Conservation (phyloP, 2,329 filamentous ascomycete species). For the Colletotrichum sp. region DNA sequence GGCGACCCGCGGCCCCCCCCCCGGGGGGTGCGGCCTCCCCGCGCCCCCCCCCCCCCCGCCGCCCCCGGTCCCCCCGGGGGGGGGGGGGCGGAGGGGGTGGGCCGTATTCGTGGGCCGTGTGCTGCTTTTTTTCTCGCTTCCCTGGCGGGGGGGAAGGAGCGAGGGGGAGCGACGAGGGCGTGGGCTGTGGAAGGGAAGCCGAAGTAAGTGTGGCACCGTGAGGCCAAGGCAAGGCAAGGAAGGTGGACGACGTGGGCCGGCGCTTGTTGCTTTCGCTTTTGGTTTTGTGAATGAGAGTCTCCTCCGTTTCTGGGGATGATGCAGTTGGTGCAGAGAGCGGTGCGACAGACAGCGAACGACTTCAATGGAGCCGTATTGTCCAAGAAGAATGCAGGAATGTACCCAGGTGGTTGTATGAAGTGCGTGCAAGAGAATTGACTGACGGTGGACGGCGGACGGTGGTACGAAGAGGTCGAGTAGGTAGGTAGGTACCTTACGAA, state of each 20-base stretch:
- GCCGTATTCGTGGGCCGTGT: neutral
- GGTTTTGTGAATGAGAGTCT: neutral
- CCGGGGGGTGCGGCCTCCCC: too few species aligned
- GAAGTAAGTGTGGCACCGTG: neutral
- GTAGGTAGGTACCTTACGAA: neutral
- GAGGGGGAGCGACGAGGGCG: neutral
- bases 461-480: neutral
- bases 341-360: neutral
- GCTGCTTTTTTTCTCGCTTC: neutral
- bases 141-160: neutral
- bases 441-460: neutral
- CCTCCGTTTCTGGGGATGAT: constrained; percentile 12
- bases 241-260: neutral
- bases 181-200: neutral
- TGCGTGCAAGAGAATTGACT: neutral
- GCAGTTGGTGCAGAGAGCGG: neutral
- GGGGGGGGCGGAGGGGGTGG: neutral
- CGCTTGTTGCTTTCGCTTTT: neutral
- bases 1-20: too few species aligned
- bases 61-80: too few species aligned
- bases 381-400: neutral
- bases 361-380: neutral
- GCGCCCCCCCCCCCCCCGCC: too few species aligned
- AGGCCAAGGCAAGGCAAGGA: neutral
- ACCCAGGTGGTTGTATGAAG: neutral